Base-by-base conservation (phyloP, 1,284 basidiomycete species). In the Ustilago nuda region DNA sequence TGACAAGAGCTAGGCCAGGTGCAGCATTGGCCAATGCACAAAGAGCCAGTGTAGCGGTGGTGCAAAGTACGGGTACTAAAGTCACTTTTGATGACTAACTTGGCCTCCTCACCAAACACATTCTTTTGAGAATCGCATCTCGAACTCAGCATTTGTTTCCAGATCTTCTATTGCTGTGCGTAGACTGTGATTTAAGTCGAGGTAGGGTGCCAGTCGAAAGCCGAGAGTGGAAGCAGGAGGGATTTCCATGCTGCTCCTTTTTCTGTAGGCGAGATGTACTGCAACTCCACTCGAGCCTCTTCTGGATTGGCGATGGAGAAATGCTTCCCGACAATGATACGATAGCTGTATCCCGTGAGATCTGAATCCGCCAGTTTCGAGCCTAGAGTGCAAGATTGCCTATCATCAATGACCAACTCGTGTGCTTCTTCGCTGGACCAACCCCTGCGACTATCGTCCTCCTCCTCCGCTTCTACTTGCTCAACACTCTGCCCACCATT, bases 11-110 rank as follows among this genome's bases (percentile, higher is more conserved):
- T 8, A 92, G 90, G 85, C 95, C 95, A 30, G 95, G 95, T 62
- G 95, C 94, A 5, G 94, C 94, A 5, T 89, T 98, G 27, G 94
- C 95, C 0, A 89, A 90, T 67, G 95, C 96, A 19, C 92, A 92
- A 84, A 90, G 95, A 61, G 93, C 94, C 86, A 92, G 91, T 67
- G 91, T 91, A 19, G 93, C 91, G 1, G 96, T 98, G 80, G 89
- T 97, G 7, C 91, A 92, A 35, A 88, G 89, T 73, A 88, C 90
- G 79, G 93, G 93, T n/a, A 90, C 91, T 85, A 97, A 95, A 87
- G 92, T 92, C 66, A 91, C 90, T 33, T 98, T 98, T 46, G 75
- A 76, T 59, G 58, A 75, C 12, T 63, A 36, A 45, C 50, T 30
- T 19, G 8, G 11, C 32, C 23, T 23, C 17, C 23, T 27, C 3